Conservation (phyloP, 257 asterid species). For the Verbena officinalis region DNA sequence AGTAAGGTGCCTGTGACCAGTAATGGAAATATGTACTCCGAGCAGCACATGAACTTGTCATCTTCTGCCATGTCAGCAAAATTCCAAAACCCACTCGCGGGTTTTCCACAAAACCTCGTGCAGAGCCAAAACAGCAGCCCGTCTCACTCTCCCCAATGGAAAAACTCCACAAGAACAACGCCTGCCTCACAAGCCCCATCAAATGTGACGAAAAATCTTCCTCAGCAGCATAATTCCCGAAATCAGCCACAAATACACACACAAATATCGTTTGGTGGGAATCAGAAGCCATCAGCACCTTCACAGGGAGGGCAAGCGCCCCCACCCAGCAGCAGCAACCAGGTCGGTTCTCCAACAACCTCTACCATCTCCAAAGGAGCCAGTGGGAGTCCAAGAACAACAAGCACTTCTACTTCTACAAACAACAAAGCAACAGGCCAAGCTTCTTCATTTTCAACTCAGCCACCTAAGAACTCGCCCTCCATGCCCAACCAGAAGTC, state of each 20-base stretch:
- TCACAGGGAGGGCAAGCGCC: constrained; percentile 59
- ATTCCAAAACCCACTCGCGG: constrained; percentile 49
- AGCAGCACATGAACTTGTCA: constrained; percentile 70
- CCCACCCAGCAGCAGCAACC: constrained; percentile 43
- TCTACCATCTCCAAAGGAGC: constrained; percentile 89
- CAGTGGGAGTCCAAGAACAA: constrained; percentile 80
- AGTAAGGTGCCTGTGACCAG: constrained; percentile 46
- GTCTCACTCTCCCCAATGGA: constrained; percentile 83
- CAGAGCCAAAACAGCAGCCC: constrained; percentile 65
- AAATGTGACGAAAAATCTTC: constrained; percentile 52
- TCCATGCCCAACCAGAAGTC: constrained; percentile 62
- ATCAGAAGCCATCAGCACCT: constrained; percentile 56
- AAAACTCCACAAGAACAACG: constrained; percentile 50
- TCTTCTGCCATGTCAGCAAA: constrained; percentile 53
- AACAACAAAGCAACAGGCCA: constrained; percentile 61
- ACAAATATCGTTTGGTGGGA: constrained; percentile 87
- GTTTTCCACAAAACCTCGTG: constrained; percentile 70
- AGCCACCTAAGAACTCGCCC: constrained; percentile 50
- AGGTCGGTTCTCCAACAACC: constrained; percentile 86
- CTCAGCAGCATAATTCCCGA: constrained; percentile 66
- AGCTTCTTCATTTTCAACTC: constrained; percentile 56
- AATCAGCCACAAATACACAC: constrained; percentile 60
- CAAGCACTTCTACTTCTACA: constrained; percentile 54
- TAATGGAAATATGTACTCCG: constrained; percentile 60
- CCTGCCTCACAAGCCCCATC: constrained; percentile 61